Base-by-base conservation (phyloP, 495 filamentous ascomycete genomes). In the Hypoxylon lienhwacheense region DNA sequence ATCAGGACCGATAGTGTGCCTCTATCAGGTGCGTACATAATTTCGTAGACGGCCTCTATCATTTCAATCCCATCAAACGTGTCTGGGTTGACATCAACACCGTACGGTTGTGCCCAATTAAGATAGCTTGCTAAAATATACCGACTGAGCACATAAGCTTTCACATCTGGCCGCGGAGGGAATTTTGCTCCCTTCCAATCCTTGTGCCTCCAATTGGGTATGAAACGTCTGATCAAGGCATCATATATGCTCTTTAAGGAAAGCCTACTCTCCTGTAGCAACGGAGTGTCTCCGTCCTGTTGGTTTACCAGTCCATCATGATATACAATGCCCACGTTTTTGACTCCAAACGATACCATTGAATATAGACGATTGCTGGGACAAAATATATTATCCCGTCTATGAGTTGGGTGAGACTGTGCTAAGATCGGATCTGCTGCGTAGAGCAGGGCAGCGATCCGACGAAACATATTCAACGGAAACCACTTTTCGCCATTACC, bases 361-460 rank as follows among this genome's bases (percentile, higher is more conserved):
- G 58, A 47, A 16, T 52, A 55, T 7, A 59, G 6, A 4, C 62
- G 47, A 3, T 15, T 32, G 8, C 58, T 58, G 1, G 35, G 1
- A 10, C 45, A 53, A 4, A 8, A 52, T 0, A 1, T 3, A 16
- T 59, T 46, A 2, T 33, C 11, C 7, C 31, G 20, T 5, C 62
- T 43, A 5, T 59, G 46, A 10, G 1, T 4, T 6, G 62, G 58
- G 7, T 62, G 57, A 3, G 20, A 32, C n/a, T 65, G 62, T 7
- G 44, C 59, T 3, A 65, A 4, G 7, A 62, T 12, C 2, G 53
- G 53, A 12, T 65, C 62, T 5, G 40, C 50, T 5, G 46, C 49
- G 1, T 58, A 46, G 1, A 63, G 29, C 1, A 65, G 20, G 2
- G 46, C 53, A 1, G 50, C 63, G 7, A 65, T 53, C 2, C 33